Conservation (phyloP, 2,329 filamentous ascomycete genomes). For the Hyphodiscus sp. region DNA sequence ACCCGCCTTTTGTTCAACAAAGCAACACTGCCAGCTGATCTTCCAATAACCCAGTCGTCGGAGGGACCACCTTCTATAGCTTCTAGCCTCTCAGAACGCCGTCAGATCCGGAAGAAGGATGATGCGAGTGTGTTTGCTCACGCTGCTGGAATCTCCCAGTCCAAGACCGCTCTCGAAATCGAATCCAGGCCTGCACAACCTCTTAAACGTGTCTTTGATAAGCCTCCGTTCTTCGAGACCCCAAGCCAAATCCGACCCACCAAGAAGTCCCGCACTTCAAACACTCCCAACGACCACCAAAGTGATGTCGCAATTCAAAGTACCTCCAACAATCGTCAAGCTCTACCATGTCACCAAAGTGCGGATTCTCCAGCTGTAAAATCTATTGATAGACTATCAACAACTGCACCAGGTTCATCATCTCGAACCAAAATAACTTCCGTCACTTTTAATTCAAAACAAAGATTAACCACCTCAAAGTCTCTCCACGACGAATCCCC, state of each 20-base stretch:
- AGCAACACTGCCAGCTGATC: not conserved
- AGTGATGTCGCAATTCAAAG: not conserved
- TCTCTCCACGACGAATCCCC: not conserved
- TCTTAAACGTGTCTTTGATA: not conserved
- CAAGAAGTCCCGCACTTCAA: not conserved
- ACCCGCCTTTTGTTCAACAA: constrained; percentile 1
- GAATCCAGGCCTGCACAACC: not conserved
- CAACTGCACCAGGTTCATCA: not conserved
- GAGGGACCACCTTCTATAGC: not conserved
- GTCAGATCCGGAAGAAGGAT: not conserved
- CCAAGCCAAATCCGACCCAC: constrained; percentile 11
- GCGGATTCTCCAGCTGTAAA: not conserved
- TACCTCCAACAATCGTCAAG: not conserved
- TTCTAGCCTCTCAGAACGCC: not conserved
- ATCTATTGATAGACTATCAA: not conserved
- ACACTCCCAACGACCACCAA: not conserved
- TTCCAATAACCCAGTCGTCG: not conserved
- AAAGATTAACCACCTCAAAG: not conserved
- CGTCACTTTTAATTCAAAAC: not conserved
- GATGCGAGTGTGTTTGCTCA: not conserved
- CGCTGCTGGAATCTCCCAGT: not conserved
- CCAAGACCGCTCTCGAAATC: not conserved
- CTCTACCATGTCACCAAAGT: not conserved
- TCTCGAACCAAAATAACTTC: not conserved
- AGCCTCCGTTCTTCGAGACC: constrained; percentile 16